Evolutionary conservation across 352 stramenopile genomes (phyloP).

Genomic region (Globisporangium acanthophoron): DNA sequence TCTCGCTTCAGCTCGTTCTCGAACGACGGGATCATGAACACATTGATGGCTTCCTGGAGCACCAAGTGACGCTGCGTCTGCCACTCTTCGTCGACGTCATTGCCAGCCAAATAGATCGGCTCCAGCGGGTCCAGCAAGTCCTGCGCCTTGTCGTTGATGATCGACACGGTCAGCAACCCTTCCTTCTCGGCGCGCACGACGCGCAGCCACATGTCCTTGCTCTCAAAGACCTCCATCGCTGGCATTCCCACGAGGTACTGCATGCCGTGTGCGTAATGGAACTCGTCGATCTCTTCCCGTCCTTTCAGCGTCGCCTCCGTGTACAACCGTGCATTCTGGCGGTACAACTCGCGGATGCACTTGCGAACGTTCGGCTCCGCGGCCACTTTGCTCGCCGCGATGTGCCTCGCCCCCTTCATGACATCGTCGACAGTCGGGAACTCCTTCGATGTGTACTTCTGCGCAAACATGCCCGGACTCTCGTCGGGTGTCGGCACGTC

Average conservation of each 20-base stretch:
- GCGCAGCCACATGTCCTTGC: constrained; percentile 72
- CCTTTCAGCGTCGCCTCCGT: constrained; percentile 79
- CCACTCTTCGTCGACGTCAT: constrained; percentile 75
- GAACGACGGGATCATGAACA: constrained; percentile 82
- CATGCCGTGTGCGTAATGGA: constrained; percentile 82
- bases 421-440: constrained; percentile 83
- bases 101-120: constrained; percentile 54
- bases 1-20: constrained; percentile 84
- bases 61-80: constrained; percentile 79
- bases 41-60: constrained; percentile 78
- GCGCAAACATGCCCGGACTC: constrained; percentile 54
- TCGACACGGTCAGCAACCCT: constrained; percentile 65
- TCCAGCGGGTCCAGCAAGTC: constrained; percentile 82
- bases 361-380: constrained; percentile 83
- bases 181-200: constrained; percentile 81
- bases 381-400: constrained; percentile 80
- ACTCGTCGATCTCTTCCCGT: constrained; percentile 85
- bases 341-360: constrained; percentile 79
- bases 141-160: constrained; percentile 79
- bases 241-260: constrained; percentile 86
- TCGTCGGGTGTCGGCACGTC: constrained; percentile 74
- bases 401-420: constrained; percentile 86
- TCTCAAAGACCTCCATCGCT: constrained; percentile 72
- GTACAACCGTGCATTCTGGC: constrained; percentile 64
- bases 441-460: constrained; percentile 80